Evolutionary conservation across 2,329 filamentous ascomycete species (phyloP), one percentile per base, ranked within the genome.

Genomic region (Exserohilum turcica): DNA sequence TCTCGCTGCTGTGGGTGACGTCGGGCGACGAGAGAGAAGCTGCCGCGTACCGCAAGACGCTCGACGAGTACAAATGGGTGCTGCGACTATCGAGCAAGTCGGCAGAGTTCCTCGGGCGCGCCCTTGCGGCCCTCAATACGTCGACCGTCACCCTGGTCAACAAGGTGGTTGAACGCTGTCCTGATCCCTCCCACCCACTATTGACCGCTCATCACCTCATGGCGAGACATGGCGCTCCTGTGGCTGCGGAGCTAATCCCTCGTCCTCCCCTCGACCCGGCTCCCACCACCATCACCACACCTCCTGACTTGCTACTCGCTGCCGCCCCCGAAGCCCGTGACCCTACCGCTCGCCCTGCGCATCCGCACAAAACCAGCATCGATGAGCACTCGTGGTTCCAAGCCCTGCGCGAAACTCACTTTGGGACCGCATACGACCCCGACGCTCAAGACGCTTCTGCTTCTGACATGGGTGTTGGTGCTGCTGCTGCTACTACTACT

Each of bases 11-110:
- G 0, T 73, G 70, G 60, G 66, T 64, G 6, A 76, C 76, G 9
- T 65, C 74, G 2, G 48, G 50, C 1, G 60, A 62, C 13, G 60
- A 60, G 8, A 67, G 75, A 19, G 76, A 78, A 53, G 65, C 68
- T 29, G 60, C 67, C 3, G 61, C 66, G 15, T 77, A 75, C 50
- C 66, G 68, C 9, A 57, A 67, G 13, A 73, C 72, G 38, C 56
- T 79, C 6, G 75, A 76, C 36, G 75, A 77, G 48, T 76, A 76
- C 52, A 66, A 74, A 40, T 79, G 76, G 76, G 71, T 67, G 5
- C 59, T 79, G 39, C 74, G 76, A 32, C 67, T 78, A 19, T 77
- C 74, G 13, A 72, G 72, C 29, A 77, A 76, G 48, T 73, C 75
- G 2, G 76, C 77, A 7, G 73, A 73, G 24, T 79, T 79, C 48